Percentiles rank a stretch among this genome's conserved stretches.
Conservation (phyloP, 2,329 filamentous ascomycete species). For the Furcasterigmium furcatum region DNA sequence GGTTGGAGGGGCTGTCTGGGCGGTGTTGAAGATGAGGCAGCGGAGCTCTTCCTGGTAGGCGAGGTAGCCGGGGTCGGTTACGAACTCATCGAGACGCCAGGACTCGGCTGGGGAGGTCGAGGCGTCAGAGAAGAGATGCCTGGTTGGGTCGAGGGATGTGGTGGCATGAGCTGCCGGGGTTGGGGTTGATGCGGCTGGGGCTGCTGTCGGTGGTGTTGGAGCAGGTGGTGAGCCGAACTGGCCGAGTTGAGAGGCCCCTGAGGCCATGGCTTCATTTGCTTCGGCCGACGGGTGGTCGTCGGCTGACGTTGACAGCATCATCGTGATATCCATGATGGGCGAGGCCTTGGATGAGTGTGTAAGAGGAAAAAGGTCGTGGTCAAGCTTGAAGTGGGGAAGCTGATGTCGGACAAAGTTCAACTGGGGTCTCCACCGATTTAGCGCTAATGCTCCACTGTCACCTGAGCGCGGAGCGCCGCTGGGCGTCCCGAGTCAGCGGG, state of each 20-base stretch:
- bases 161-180: neutral
- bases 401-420: no score
- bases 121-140: constrained; percentile 9
- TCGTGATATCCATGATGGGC: neutral
- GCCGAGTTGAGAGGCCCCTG: no score
- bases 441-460: no score
- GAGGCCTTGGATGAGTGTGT: neutral
- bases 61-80: constrained; percentile 36
- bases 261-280: no score
- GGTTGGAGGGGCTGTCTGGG: constrained; percentile 37
- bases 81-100: constrained; percentile 30
- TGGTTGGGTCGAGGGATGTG: constrained; percentile 3
- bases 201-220: neutral
- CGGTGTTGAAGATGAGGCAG: constrained; percentile 41
- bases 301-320: neutral
- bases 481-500: no score
- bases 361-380: neutral
- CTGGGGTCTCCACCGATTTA: no score
- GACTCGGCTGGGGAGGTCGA: constrained; percentile 21
- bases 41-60: constrained; percentile 43
- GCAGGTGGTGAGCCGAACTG: no score
- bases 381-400: neutral
- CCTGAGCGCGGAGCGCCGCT: no score
- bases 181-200: neutral
- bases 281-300: no score